phyloP scores from a whole-genome alignment of 805 yeast genomes.

The Nakazawaea wyomingensis region DNA sequence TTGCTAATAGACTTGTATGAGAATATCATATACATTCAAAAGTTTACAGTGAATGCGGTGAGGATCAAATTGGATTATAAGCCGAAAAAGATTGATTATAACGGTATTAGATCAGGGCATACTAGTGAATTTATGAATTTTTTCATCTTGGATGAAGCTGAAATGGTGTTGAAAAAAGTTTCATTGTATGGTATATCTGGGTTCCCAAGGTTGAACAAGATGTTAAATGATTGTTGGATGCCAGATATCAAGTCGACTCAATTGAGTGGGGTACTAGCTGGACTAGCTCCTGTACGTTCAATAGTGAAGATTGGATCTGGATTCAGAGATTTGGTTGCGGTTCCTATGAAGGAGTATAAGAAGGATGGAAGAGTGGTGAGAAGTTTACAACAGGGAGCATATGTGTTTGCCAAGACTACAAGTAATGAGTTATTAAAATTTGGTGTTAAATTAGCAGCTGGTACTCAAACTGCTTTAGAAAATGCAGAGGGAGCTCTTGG shows the following conservation, averaged over 20 bases:
- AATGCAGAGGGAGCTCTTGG: slow-evolving; percentile 75
- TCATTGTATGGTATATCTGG: slow-evolving; percentile 76
- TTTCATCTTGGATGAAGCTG: slow-evolving; percentile 83
- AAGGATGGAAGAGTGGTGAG: slow-evolving; percentile 67
- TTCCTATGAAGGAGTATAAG: slow-evolving; percentile 70
- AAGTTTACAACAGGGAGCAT: slow-evolving; percentile 71
- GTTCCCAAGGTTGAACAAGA: slow-evolving; percentile 48
- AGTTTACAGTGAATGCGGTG: slow-evolving; percentile 55
- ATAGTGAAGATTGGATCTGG: slow-evolving; percentile 76
- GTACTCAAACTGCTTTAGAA: slow-evolving; percentile 78
- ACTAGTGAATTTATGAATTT: slow-evolving; percentile 84
- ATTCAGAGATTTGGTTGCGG: slow-evolving; percentile 62
- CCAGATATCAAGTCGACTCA: slow-evolving; percentile 86
- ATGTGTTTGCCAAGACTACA: slow-evolving; percentile 68
- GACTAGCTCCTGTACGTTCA: slow-evolving; percentile 77
- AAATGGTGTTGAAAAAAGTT: slow-evolving; percentile 55
- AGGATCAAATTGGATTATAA: slow-evolving; percentile 78
- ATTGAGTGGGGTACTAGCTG: slow-evolving; percentile 73
- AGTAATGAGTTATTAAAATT: slow-evolving; percentile 74
- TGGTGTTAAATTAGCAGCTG: slow-evolving; percentile 82
- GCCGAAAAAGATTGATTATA: slow-evolving; percentile 83
- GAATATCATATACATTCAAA: slow-evolving; percentile 64
- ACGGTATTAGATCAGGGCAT: slow-evolving; percentile 81
- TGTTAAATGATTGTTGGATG: slow-evolving; percentile 71
- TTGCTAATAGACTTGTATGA: slow-evolving; percentile 53